Conservation (phyloP, 2,329 filamentous ascomycete species). For the Epichloe typhina region DNA sequence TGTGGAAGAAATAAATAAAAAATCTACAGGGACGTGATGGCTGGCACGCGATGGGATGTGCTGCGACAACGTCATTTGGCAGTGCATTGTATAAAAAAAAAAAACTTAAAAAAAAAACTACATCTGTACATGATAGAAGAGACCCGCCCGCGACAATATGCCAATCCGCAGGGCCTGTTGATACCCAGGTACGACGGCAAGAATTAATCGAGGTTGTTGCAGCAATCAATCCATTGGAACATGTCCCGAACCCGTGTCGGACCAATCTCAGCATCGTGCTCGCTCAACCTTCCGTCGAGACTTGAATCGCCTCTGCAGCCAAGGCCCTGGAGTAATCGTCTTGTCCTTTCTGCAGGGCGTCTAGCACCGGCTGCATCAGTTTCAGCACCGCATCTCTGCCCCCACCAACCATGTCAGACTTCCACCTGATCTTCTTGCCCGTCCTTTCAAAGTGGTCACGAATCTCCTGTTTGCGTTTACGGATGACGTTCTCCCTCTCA, state of each 20-base stretch:
- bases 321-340: conserved; percentile 59
- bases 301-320: conserved; percentile 44
- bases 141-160: neutral
- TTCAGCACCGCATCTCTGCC: conserved; percentile 63
- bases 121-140: neutral
- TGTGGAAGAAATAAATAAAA: no score
- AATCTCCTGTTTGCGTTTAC: conserved; percentile 54
- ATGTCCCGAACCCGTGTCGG: neutral
- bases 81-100: neutral
- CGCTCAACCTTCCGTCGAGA: conserved; percentile 29
- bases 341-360: conserved; percentile 56
- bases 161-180: neutral
- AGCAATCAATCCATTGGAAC: neutral
- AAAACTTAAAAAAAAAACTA: no score
- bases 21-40: no score
- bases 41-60: neutral
- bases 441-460: conserved; percentile 58
- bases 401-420: conserved; percentile 55
- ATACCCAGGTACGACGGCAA: neutral
- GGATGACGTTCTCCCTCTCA: conserved; percentile 54
- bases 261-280: neutral
- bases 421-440: conserved; percentile 58
- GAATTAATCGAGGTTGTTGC: neutral
- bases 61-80: neutral
- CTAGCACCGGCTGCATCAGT: conserved; percentile 61